These are phyloP conservation scores for Vaccinium corymbosum DNA, from an alignment of 148 eudicot genomes.

Conservation along the genomic window DNA sequence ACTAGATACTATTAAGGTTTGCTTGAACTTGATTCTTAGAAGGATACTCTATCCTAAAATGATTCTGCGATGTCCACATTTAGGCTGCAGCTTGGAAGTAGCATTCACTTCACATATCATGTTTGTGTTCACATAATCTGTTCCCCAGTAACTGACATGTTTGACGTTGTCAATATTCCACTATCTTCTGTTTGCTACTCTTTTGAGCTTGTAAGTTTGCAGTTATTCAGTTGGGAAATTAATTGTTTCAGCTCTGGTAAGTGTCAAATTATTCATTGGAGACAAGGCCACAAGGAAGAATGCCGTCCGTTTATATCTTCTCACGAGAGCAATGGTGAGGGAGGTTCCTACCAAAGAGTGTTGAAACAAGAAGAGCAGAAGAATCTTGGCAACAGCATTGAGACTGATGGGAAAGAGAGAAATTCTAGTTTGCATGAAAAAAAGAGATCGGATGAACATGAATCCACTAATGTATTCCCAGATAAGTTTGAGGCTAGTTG, in stretches of 20 bases:
- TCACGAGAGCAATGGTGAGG: conserved; percentile 29
- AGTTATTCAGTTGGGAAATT: conserved; percentile 9
- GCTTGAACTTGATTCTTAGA: not conserved
- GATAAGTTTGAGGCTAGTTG: conserved; percentile 25
- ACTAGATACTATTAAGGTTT: too few species aligned
- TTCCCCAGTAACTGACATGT: not conserved
- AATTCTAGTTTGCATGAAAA: conserved; percentile 23
- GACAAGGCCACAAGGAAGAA: conserved; percentile 82
- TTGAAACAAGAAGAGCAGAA: conserved; percentile 27
- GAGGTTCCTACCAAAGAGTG: conserved; percentile 26
- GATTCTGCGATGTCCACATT: not conserved
- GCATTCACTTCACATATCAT: not conserved
- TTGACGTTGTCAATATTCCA: not conserved
- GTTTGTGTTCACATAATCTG: not conserved
- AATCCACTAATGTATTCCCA: conserved; percentile 18
- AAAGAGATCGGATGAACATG: conserved; percentile 26
- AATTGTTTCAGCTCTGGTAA: conserved; percentile 72
- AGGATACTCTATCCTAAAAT: not conserved
- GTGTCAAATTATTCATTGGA: conserved; percentile 91
- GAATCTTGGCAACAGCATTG: conserved; percentile 19
- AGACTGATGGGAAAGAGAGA: conserved; percentile 20
- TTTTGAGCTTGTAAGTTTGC: conserved; percentile 5
- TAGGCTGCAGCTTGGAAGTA: not conserved
- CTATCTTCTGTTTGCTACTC: not conserved
- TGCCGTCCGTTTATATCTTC: conserved; percentile 40